A percentile compares a stretch with the other conserved stretches of the same genome.
These are phyloP conservation scores for Chondrostereum purpureum DNA, from an alignment of 1,284 basidiomycete species.

Conservation along the genomic window DNA sequence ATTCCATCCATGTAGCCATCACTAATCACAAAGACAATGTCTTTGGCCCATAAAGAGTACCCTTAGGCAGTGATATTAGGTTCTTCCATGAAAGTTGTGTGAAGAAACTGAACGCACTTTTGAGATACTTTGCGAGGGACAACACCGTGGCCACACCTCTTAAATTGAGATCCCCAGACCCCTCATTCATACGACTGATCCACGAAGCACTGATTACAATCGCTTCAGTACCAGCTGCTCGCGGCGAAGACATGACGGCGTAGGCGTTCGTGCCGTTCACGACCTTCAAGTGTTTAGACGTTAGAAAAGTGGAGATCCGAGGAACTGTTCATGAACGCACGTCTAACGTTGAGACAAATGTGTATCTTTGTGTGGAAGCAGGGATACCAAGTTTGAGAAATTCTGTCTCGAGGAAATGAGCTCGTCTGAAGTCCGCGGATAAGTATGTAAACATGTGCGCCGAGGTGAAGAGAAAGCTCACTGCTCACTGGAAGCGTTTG, in stretches of 20 bases:
- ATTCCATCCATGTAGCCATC: conserved; percentile 89
- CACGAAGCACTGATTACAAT: conserved; percentile 88
- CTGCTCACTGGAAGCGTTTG: conserved; percentile 65
- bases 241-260: conserved; percentile 75
- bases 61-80: conserved; percentile 35
- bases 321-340: not conserved
- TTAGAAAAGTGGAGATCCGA: not conserved
- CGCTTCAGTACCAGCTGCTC: conserved; percentile 85
- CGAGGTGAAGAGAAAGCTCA: conserved; percentile 33
- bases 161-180: conserved; percentile 63
- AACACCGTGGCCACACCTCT: conserved; percentile 84
- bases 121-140: conserved; percentile 76
- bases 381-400: conserved; percentile 68
- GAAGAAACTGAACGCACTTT: conserved; percentile 54
- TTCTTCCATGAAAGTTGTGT: conserved; percentile 3
- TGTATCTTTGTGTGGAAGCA: conserved; percentile 63
- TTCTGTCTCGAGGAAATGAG: conserved; percentile 48
- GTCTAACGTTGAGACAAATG: conserved; percentile 36
- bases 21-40: conserved; percentile 85
- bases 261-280: conserved; percentile 73
- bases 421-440: conserved; percentile 63
- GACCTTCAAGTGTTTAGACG: conserved; percentile 15
- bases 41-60: conserved; percentile 91
- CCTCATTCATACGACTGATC: conserved; percentile 61
- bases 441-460: conserved; percentile 11